Base-by-base conservation (phyloP, 164 flowering plant genomes). In the Chimonanthus praecox region DNA sequence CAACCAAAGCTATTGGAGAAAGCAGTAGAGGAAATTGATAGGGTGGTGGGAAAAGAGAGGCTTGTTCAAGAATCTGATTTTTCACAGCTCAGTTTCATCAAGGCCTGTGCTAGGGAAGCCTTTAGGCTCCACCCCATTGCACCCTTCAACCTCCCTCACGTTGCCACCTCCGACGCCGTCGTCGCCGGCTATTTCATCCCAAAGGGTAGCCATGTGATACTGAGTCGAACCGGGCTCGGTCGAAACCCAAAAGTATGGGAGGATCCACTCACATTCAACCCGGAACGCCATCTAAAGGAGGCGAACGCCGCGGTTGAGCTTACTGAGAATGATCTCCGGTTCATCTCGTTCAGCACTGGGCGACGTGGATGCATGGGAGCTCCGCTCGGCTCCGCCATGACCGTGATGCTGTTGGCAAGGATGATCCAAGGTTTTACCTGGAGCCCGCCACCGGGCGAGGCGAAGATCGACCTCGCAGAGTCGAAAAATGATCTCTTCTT, bases 281-380 rank as follows among this genome's bases (percentile, higher is more conserved):
- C 89, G 0, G 85, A 85, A 47, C 85, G 89, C 5, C 87, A 85
- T 70, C 66, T 85, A 6, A 75, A 67, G 6, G 67, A 64, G 5
- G 76, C 49, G 2, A n/a, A 8, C 4, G 68, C 18, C 5, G 67
- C 62, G 1, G 79, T 82, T 7, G 76, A 74, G 2, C 75, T 85
- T 1, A 45, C 13, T 2, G 86, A 86, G 63, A 73, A 70, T 0
- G 82, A 85, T 4, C 65, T 85, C 4, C 74, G 79, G 33, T 79
- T 87, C 70, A 78, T 85, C 16, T 75, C 83, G 0, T 87, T 87
- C 64, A 80, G 82, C 69, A 73, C 83, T 0, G 88, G 89, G 6
- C 71, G 80, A 45, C 78, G 89, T 16, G 85, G 87, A n/a, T 85
- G 88, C 73, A 58, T 71, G 65, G 87, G 82, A 0, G 54, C 67